phyloP scores from a whole-genome alignment of 2,329 filamentous ascomycete species.

The Simplicillium aogashimaense region DNA sequence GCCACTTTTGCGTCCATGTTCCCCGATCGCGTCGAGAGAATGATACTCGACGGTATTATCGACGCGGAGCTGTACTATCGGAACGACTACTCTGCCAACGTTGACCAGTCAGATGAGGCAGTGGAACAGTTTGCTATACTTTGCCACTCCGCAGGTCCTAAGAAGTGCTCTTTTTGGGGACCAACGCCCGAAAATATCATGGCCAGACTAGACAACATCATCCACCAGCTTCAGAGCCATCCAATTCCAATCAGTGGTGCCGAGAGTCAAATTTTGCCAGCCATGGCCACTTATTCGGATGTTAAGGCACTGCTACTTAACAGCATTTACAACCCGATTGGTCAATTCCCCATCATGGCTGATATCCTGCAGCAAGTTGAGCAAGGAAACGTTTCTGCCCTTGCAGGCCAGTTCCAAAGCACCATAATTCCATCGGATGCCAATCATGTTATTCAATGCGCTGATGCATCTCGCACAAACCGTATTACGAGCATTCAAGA shows the following conservation, averaged over 20 bases:
- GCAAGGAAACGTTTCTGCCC: conserved; percentile 14
- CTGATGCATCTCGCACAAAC: conserved; percentile 18
- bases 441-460: conserved; percentile 14
- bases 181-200: conserved; percentile 16
- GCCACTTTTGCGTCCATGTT: conserved; percentile 25
- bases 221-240: conserved; percentile 14
- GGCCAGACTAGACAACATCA: conserved; percentile 14
- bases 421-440: conserved; percentile 10
- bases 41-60: conserved; percentile 21
- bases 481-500: conserved; percentile 15
- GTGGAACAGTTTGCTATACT: conserved; percentile 11
- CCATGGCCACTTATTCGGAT: conserved; percentile 17
- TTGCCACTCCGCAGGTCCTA: conserved; percentile 15
- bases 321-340: conserved; percentile 12
- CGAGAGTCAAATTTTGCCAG: conserved; percentile 8
- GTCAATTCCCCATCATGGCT: conserved; percentile 15
- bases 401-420: conserved; percentile 11
- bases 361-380: conserved; percentile 15
- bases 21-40: conserved; percentile 24
- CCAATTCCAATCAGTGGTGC: conserved; percentile 14
- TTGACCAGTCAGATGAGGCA: conserved; percentile 13
- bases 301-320: conserved; percentile 16
- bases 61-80: conserved; percentile 14
- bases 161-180: conserved; percentile 18
- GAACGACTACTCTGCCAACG: conserved; percentile 13